Conservation (phyloP, 768 basidiomycete species). For the Suillus placidus region DNA sequence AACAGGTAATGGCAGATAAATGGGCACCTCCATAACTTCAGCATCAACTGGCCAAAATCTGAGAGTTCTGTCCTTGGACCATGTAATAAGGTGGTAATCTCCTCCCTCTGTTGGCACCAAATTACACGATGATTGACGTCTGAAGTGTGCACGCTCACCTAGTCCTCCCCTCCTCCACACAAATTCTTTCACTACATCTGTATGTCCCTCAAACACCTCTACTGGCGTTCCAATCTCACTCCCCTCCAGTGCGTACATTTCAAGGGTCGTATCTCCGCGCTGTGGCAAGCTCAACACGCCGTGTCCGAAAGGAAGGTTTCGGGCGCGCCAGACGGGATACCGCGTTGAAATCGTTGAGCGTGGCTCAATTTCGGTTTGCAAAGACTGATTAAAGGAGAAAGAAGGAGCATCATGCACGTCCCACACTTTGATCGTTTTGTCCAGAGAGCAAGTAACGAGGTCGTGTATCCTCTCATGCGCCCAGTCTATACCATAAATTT, state of each 20-base stretch:
- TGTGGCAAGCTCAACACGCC: constrained; percentile 90
- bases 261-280: constrained; percentile 78
- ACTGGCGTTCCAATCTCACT: constrained; percentile 45
- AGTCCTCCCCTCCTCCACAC: constrained; percentile 82
- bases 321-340: constrained; percentile 94
- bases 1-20: neutral
- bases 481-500: constrained; percentile 99
- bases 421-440: constrained; percentile 93
- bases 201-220: constrained; percentile 83
- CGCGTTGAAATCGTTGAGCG: constrained; percentile 63
- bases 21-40: constrained; percentile 65
- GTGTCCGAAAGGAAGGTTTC: constrained; percentile 88
- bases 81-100: constrained; percentile 66
- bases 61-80: constrained; percentile 90
- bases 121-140: neutral
- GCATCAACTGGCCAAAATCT: constrained; percentile 87
- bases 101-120: constrained; percentile 42
- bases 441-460: constrained; percentile 92
- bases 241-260: constrained; percentile 66
- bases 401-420: constrained; percentile 34
- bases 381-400: constrained; percentile 15
- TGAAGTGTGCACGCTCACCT: constrained; percentile 39
- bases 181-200: constrained; percentile 96
- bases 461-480: constrained; percentile 72
- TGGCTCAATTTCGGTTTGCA: constrained; percentile 38